Evolutionary conservation across 148 eudicot genomes (phyloP).

Genomic region (Rhododendron griersonianum): DNA sequence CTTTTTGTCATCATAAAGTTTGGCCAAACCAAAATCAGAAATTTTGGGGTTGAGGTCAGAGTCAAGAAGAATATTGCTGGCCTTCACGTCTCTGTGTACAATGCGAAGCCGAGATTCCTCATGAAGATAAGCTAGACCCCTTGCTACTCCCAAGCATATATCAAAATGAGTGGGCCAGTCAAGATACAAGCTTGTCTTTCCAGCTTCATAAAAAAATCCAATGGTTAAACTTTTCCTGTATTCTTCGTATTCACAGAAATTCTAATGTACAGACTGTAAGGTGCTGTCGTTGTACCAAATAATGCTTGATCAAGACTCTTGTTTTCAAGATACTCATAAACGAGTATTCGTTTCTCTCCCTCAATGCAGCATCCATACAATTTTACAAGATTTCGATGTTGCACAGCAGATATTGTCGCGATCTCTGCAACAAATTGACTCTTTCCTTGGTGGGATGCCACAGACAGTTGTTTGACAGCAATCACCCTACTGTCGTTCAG

Average conservation of each 20-base stretch:
- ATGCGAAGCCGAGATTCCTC: constrained; percentile 73
- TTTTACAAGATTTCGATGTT: constrained; percentile 85
- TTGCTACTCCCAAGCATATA: not conserved
- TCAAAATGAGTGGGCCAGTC: constrained; percentile 35
- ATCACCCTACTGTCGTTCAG: constrained; percentile 64
- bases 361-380: constrained; percentile 88
- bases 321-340: constrained; percentile 82
- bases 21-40: constrained; percentile 95
- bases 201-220: constrained; percentile 25
- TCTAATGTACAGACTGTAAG: not conserved
- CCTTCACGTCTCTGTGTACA: constrained; percentile 87
- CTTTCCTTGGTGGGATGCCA: constrained; percentile 77
- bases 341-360: constrained; percentile 68
- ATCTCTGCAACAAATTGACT: constrained; percentile 82
- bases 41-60: constrained; percentile 78
- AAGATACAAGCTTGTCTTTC: constrained; percentile 36
- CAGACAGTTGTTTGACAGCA: constrained; percentile 84
- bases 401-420: constrained; percentile 82
- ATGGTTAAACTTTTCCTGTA: not conserved
- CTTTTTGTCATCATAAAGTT: constrained; percentile 78
- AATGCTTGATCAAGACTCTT: constrained; percentile 86
- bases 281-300: constrained; percentile 46
- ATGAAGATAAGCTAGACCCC: too few relatives aligned
- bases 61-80: constrained; percentile 87
- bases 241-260: not conserved